Percentiles rank a stretch among this genome's conserved stretches.
phyloP scores from a whole-genome alignment of 805 yeast species.

The Hanseniaspora meyeri region DNA sequence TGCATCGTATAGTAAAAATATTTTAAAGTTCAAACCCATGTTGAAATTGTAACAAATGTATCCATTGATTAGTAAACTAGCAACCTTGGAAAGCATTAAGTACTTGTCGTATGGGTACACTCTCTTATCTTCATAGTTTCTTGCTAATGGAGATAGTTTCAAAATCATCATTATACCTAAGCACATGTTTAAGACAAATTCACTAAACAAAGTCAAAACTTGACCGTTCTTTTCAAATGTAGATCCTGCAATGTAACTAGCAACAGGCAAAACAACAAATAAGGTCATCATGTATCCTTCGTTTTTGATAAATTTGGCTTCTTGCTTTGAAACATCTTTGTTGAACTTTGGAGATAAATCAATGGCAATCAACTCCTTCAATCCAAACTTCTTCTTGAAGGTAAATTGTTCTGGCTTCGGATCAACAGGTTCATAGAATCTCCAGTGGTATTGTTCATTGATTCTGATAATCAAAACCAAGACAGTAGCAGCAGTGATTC shows the following conservation, averaged over 20 bases:
- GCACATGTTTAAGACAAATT: conserved; percentile 2
- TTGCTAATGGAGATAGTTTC: conserved; percentile 6
- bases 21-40: conserved; percentile 32
- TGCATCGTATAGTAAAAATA: conserved; percentile 34
- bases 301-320: background rate
- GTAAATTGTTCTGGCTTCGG: conserved; percentile 8
- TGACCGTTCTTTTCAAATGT: conserved; percentile 8
- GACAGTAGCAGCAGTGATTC: conserved; percentile 30
- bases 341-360: conserved; percentile 12
- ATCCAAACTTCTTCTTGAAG: conserved; percentile 10
- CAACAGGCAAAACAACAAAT: conserved; percentile 3
- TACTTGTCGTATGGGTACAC: conserved; percentile 9
- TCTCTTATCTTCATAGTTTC: conserved; percentile 9
- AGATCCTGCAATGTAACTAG: conserved; percentile 7
- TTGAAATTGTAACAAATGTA: conserved; percentile 34
- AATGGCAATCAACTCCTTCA: conserved; percentile 12
- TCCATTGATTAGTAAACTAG: background rate
- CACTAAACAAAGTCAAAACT: conserved; percentile 10
- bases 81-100: background rate
- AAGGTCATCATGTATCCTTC: conserved; percentile 1
- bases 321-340: conserved; percentile 7
- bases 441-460: conserved; percentile 16
- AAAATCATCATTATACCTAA: background rate
- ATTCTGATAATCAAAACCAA: conserved; percentile 32
- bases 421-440: conserved; percentile 13